Percentiles rank a stretch among this genome's conserved stretches.
Conservation (phyloP, 2,329 filamentous ascomycete species). For the Gaeumannomyces sp. region DNA sequence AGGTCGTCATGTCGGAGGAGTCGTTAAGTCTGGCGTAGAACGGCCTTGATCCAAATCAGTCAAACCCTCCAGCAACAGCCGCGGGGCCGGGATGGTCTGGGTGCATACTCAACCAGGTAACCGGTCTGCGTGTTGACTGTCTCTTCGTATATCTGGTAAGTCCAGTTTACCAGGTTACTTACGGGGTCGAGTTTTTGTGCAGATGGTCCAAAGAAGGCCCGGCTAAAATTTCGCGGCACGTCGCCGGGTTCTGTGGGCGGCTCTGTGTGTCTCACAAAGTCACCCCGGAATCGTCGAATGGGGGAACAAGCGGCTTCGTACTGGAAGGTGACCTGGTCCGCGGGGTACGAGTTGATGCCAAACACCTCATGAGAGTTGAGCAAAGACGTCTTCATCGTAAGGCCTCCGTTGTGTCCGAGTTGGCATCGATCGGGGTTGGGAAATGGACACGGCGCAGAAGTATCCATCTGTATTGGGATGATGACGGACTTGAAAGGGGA, state of each 20-base stretch:
- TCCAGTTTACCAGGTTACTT: neutral
- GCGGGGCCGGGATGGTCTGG: too few relatives aligned
- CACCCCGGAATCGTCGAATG: too few relatives aligned
- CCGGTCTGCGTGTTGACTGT: neutral
- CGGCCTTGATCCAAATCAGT: too few relatives aligned
- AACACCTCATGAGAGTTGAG: slow-evolving; percentile 9
- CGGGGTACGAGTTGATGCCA: slow-evolving; percentile 6
- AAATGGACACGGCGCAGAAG: slow-evolving; percentile 7
- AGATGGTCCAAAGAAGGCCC: neutral
- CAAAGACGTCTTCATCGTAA: neutral
- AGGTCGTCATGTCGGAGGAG: neutral
- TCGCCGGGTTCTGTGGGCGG: too few relatives aligned
- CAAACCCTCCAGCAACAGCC: too few relatives aligned
- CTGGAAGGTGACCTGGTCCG: slow-evolving; percentile 1
- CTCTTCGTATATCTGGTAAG: neutral
- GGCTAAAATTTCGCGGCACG: neutral
- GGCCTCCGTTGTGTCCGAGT: slow-evolving; percentile 5
- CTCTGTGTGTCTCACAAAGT: too few relatives aligned
- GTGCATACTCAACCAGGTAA: neutral
- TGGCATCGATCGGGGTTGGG: slow-evolving; percentile 1
- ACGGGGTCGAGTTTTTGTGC: neutral
- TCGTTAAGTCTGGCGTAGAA: neutral
- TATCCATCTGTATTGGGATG: slow-evolving; percentile 3
- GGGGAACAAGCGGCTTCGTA: too few relatives aligned
- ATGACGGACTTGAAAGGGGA: neutral